These are phyloP conservation scores for Mucor indicus DNA, from an alignment of 371 early-diverging fungal species.

Conservation along the genomic window DNA sequence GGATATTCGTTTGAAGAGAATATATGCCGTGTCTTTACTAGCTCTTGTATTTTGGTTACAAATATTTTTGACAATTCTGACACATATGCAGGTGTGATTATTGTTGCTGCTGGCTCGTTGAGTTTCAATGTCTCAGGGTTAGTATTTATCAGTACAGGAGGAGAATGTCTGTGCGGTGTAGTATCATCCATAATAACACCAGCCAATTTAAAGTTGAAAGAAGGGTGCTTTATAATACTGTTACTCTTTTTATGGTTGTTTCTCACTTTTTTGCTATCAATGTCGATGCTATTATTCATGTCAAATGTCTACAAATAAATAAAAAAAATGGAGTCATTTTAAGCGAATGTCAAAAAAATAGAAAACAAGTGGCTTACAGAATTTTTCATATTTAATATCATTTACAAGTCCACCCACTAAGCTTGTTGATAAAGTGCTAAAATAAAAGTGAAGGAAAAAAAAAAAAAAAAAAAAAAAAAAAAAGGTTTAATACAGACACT, in stretches of 20 bases:
- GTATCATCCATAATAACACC: neutral
- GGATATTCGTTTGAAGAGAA: constrained; percentile 37
- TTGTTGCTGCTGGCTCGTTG: neutral
- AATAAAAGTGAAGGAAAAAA: too few relatives aligned
- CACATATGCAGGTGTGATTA: constrained; percentile 2
- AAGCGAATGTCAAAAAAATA: too few relatives aligned
- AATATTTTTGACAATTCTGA: neutral
- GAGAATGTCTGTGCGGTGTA: neutral
- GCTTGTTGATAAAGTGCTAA: too few relatives aligned
- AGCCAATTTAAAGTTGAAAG: constrained; percentile 1
- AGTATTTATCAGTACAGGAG: neutral
- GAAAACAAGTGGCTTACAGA: too few relatives aligned
- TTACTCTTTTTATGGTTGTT: too few relatives aligned
- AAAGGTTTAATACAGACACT: too few relatives aligned
- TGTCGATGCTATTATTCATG: neutral
- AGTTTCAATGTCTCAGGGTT: neutral
- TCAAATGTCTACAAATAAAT: neutral
- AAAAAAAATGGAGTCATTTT: too few relatives aligned
- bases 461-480: too few relatives aligned
- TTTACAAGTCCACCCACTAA: too few relatives aligned
- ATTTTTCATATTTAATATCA: too few relatives aligned
- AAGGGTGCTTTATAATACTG: neutral
- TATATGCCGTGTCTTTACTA: constrained; percentile 16
- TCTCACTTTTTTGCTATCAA: too few relatives aligned
- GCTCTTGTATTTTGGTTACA: neutral